A percentile compares a stretch with the other conserved stretches of the same genome.
phyloP scores from a whole-genome alignment of 768 basidiomycete species.

The Mycena venus region DNA sequence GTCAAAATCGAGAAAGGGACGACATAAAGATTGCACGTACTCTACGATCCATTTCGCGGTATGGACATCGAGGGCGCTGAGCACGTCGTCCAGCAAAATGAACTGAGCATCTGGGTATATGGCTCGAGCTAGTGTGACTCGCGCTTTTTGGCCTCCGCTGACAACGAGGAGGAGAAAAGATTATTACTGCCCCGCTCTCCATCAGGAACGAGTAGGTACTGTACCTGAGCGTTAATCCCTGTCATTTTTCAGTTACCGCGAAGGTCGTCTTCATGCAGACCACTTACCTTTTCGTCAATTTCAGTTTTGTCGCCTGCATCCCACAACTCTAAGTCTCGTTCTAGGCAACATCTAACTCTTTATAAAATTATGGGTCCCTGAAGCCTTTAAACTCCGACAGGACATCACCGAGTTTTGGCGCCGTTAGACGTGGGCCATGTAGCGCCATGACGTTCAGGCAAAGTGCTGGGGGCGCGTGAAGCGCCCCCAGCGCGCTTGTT shows the following conservation, averaged over 20 bases:
- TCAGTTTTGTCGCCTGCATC: constrained; percentile 78
- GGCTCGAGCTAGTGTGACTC: constrained; percentile 62
- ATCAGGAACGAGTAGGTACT: too few relatives aligned
- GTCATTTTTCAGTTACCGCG: background rate
- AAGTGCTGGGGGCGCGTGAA: too few relatives aligned
- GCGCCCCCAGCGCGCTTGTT: too few relatives aligned
- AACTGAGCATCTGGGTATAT: constrained; percentile 66
- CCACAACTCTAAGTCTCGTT: constrained; percentile 78
- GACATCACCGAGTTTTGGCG: too few relatives aligned
- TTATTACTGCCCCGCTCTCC: too few relatives aligned
- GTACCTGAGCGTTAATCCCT: constrained; percentile 28
- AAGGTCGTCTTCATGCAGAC: constrained; percentile 40
- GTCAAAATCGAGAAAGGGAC: background rate
- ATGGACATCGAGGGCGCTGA: constrained; percentile 77
- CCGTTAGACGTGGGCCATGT: too few relatives aligned
- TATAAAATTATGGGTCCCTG: too few relatives aligned
- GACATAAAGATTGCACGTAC: background rate
- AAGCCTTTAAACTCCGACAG: too few relatives aligned
- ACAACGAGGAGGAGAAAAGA: too few relatives aligned
- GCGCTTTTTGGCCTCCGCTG: constrained; percentile 61
- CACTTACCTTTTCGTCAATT: constrained; percentile 77
- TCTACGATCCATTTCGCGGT: constrained; percentile 88
- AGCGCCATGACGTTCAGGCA: too few relatives aligned
- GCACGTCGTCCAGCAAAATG: constrained; percentile 79
- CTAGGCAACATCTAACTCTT: constrained; percentile 81